Base-by-base conservation (phyloP, 1,284 basidiomycete species). In the Ceratobasidium theobromae region DNA sequence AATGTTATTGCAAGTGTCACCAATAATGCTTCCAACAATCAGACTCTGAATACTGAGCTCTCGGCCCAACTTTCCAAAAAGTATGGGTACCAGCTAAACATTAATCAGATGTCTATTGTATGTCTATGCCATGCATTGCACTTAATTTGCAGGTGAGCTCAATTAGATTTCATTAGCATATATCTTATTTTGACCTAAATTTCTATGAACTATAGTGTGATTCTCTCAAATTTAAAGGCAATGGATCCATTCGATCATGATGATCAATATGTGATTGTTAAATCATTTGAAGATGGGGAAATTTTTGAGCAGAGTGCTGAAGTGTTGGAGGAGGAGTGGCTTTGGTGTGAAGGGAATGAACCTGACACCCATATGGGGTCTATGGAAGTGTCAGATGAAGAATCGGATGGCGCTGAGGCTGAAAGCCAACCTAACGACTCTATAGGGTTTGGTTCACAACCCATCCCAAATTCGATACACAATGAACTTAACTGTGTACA, bases 1-100 rank as follows among this genome's bases (percentile, higher is more conserved):
- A 55, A 55, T 27, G 18, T 55, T 4, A n/a, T 55, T n/a, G 53
- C 53, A 1, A 55, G 53, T 25, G 40, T 55, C 1, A 55, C 53
- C 3, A 25, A 55, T 28, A 55, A 55, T 28, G 53, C 21, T 11
- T 55, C 40, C 8, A 55, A 55, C 21, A 55, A 55, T 16, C 53
- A 27, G 2, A 55, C 53, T 3, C 40, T 55, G 53, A 55, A 55
- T n/a, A 16, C 40, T 12, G 53, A 55, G 25, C 23, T 55, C 18
- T 2, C 53, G 4, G 27, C 4, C 23, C 40, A 40, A 11, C 33
- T n/a, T 4, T 2, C 14, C 4, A 27, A 41, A 18, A 3, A 55
- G 18, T 27, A 16, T 3, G 53, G 38, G 11, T 30, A 43, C 21
- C 35, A 23, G 16, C 8, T 55, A 16, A 41, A 55, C 27, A 2